Evolutionary conservation across 805 yeast species (phyloP).

Genomic region (Metschnikowia proteae): DNA sequence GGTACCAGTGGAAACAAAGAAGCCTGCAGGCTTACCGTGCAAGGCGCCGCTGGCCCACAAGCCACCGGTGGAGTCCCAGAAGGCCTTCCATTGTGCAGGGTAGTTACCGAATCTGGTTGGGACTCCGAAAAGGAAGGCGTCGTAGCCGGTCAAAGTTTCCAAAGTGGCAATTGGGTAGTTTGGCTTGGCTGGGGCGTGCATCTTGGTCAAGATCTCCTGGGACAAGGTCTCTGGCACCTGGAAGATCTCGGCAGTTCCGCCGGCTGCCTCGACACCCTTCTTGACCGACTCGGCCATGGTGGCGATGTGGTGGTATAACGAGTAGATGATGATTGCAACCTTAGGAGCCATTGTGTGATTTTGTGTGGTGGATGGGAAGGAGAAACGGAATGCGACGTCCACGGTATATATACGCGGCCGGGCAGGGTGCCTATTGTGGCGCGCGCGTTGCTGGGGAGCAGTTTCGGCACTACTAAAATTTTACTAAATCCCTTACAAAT

Average conservation of each 20-base stretch:
- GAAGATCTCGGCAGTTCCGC: slow-evolving; percentile 38
- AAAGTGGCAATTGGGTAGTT: slow-evolving; percentile 57
- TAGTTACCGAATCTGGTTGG: slow-evolving; percentile 82
- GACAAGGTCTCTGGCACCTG: slow-evolving; percentile 67
- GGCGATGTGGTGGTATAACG: slow-evolving; percentile 76
- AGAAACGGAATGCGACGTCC: neutral
- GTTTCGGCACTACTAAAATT: neutral
- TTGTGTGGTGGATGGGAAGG: neutral
- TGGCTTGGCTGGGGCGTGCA: slow-evolving; percentile 69
- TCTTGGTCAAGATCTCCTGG: slow-evolving; percentile 52
- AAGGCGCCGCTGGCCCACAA: slow-evolving; percentile 75
- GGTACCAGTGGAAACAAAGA: slow-evolving; percentile 71
- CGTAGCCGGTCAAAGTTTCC: slow-evolving; percentile 59
- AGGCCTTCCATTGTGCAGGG: slow-evolving; percentile 75
- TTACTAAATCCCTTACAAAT: slow-evolving; percentile 1
- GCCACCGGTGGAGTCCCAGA: slow-evolving; percentile 76
- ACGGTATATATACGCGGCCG: neutral
- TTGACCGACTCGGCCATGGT: slow-evolving; percentile 65
- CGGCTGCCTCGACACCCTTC: slow-evolving; percentile 66
- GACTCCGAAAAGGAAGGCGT: slow-evolving; percentile 79
- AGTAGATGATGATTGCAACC: slow-evolving; percentile 74
- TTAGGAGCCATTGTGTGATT: slow-evolving; percentile 30
- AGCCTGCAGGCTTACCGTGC: slow-evolving; percentile 69
- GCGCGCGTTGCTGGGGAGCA: neutral
- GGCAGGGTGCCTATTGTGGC: neutral